A percentile compares a stretch with the other conserved stretches of the same genome.
Evolutionary conservation across 306 rosid species (phyloP).

Genomic region (Sphenostylis stenocarpa): DNA sequence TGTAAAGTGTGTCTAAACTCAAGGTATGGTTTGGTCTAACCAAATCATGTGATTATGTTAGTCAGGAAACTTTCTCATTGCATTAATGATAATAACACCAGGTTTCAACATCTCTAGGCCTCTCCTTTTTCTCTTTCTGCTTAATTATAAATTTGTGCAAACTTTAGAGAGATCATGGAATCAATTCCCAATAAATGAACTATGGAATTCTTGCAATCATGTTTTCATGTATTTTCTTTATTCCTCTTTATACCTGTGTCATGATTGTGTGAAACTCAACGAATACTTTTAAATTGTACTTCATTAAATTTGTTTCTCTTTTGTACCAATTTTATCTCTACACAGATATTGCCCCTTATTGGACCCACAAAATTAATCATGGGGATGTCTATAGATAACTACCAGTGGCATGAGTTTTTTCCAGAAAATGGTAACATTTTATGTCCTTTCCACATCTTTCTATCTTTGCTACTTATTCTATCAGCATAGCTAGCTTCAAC

Average conservation of each 20-base stretch:
- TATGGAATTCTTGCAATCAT: constrained; percentile 14
- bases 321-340: constrained; percentile 35
- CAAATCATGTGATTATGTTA: neutral
- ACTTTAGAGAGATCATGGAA: neutral
- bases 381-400: constrained; percentile 65
- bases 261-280: neutral
- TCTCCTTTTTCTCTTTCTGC: neutral
- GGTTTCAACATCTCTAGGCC: neutral
- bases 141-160: neutral
- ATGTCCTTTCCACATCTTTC: neutral
- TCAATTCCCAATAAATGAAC: constrained; percentile 4
- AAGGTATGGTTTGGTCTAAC: neutral
- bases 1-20: neutral
- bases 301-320: constrained; percentile 9
- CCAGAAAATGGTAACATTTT: constrained; percentile 67
- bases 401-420: constrained; percentile 97
- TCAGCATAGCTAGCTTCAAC: constrained; percentile 28
- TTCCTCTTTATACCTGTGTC: neutral
- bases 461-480: constrained; percentile 26
- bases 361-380: constrained; percentile 84
- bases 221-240: constrained; percentile 9
- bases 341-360: constrained; percentile 78
- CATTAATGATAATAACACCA: neutral
- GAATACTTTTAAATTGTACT: neutral
- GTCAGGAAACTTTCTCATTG: neutral